Conservation (phyloP, 164 flowering plant genomes). For the Santalum album region DNA sequence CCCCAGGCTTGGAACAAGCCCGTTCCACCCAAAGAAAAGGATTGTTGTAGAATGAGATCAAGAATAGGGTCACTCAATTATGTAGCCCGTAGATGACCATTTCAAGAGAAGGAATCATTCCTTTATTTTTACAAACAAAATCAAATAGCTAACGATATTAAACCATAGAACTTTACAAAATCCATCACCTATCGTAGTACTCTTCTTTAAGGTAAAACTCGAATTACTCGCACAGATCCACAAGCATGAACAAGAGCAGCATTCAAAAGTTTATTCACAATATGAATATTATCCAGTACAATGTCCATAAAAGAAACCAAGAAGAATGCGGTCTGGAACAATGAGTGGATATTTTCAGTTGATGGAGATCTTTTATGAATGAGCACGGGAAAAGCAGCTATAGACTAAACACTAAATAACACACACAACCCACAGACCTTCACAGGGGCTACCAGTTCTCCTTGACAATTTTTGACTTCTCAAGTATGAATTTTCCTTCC, state of each 20-base stretch:
- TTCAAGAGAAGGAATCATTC: too few relatives aligned
- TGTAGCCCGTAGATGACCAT: background rate
- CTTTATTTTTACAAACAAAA: too few relatives aligned
- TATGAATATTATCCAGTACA: conserved; percentile 6
- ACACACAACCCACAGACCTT: background rate
- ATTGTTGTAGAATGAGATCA: too few relatives aligned
- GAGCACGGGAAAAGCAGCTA: conserved; percentile 10
- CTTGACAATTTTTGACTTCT: conserved; percentile 42
- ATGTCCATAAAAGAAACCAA: conserved; percentile 7
- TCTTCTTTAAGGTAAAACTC: background rate
- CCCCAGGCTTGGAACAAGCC: too few relatives aligned
- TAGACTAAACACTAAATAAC: conserved; percentile 9
- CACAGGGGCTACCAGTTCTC: conserved; percentile 32
- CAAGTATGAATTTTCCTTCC: conserved; percentile 56
- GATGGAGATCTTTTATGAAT: conserved; percentile 17
- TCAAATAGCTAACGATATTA: too few relatives aligned
- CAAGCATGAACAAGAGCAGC: conserved; percentile 1
- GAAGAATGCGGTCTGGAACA: conserved; percentile 16
- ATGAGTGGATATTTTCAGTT: conserved; percentile 20
- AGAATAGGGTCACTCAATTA: background rate
- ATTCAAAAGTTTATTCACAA: conserved; percentile 14
- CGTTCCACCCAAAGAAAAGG: too few relatives aligned
- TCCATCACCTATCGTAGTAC: too few relatives aligned
- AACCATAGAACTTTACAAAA: too few relatives aligned
- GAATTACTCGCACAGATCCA: background rate